Evolutionary conservation across 768 basidiomycete genomes (phyloP).

Genomic region (Suillus weaverae): DNA sequence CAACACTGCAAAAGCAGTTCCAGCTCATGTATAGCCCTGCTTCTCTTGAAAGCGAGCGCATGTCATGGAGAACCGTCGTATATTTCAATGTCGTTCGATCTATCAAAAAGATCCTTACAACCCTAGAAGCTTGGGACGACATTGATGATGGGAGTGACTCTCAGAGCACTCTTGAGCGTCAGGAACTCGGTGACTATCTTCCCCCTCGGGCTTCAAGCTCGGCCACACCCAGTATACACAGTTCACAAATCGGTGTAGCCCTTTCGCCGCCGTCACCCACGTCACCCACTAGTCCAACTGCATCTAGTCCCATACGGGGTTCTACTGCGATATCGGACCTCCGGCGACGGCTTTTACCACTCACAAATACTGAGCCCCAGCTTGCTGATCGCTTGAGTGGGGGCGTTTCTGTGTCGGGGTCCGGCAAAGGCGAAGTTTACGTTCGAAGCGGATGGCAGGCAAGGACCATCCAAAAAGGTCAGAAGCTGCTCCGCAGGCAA

Average conservation of each 20-base stretch:
- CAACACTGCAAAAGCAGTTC: slow-evolving; percentile 76
- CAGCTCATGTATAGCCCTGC: slow-evolving; percentile 80
- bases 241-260: slow-evolving; percentile 9
- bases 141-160: slow-evolving; percentile 50
- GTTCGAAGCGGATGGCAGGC: slow-evolving; percentile 84
- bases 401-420: slow-evolving; percentile 68
- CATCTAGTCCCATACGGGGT: slow-evolving; percentile 21
- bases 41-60: slow-evolving; percentile 65
- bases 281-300: slow-evolving; percentile 14
- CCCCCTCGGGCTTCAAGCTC: slow-evolving; percentile 17
- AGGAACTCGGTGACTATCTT: slow-evolving; percentile 29
- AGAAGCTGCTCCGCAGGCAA: slow-evolving; percentile 30
- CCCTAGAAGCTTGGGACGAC: slow-evolving; percentile 64
- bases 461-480: slow-evolving; percentile 57
- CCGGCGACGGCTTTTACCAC: slow-evolving; percentile 56
- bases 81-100: slow-evolving; percentile 77
- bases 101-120: slow-evolving; percentile 65
- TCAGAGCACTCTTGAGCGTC: slow-evolving; percentile 33
- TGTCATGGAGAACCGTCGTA: slow-evolving; percentile 71
- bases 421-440: slow-evolving; percentile 73
- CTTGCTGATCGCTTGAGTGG: slow-evolving; percentile 75
- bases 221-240: slow-evolving; percentile 11
- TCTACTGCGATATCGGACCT: slow-evolving; percentile 48
- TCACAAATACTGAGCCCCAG: slow-evolving; percentile 59
- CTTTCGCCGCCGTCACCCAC: slow-evolving; percentile 14